Conservation (phyloP, 805 yeast genomes). For the Metahyphopichia silvanorum region DNA sequence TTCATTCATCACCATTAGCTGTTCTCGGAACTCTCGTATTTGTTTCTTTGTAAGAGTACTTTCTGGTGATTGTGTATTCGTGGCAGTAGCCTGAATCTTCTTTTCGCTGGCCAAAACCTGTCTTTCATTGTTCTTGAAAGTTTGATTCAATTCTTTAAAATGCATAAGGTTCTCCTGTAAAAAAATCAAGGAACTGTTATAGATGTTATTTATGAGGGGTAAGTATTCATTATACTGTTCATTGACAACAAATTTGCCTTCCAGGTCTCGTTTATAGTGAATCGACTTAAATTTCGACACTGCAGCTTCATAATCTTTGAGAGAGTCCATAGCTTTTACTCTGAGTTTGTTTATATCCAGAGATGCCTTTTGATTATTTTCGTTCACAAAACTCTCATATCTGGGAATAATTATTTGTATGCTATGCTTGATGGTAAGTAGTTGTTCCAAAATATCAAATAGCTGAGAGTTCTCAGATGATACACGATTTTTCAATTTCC, state of each 20-base stretch:
- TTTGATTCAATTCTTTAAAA: slow-evolving; percentile 56
- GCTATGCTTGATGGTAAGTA: slow-evolving; percentile 19
- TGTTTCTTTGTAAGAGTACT: slow-evolving; percentile 46
- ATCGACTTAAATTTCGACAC: slow-evolving; percentile 18
- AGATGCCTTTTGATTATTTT: slow-evolving; percentile 8
- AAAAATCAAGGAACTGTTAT: slow-evolving; percentile 52
- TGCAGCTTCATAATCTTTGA: slow-evolving; percentile 31
- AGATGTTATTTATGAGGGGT: slow-evolving; percentile 50
- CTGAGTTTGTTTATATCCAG: slow-evolving; percentile 17
- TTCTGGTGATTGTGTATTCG: background rate
- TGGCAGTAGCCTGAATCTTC: slow-evolving; percentile 1
- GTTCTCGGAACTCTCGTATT: slow-evolving; percentile 62
- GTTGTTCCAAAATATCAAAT: slow-evolving; percentile 15
- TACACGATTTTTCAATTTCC: slow-evolving; percentile 21
- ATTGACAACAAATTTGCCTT: slow-evolving; percentile 9
- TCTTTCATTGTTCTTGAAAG: slow-evolving; percentile 28
- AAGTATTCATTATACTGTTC: slow-evolving; percentile 9
- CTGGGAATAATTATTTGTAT: slow-evolving; percentile 18
- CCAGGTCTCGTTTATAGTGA: slow-evolving; percentile 10
- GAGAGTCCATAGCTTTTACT: slow-evolving; percentile 15
- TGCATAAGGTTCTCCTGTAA: slow-evolving; percentile 67
- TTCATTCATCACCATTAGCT: slow-evolving; percentile 82
- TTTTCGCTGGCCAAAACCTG: slow-evolving; percentile 4
- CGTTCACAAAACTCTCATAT: slow-evolving; percentile 12
- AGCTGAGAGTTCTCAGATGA: slow-evolving; percentile 8